Evolutionary conservation across 768 basidiomycete genomes (phyloP), one percentile per base, ranked within the genome.

Genomic region (Kwoniella dejecticola): DNA sequence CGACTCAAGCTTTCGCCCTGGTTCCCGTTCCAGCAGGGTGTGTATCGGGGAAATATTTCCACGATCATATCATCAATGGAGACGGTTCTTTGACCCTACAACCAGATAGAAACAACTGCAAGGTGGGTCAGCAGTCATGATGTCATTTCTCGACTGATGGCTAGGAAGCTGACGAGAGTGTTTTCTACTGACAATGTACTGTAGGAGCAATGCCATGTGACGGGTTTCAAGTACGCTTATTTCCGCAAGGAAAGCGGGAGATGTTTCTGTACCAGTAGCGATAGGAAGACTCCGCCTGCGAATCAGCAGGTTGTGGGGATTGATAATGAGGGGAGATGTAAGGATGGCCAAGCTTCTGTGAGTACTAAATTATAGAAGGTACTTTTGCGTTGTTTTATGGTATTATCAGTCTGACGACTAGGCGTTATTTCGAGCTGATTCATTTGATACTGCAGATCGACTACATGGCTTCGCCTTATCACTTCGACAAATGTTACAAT

Each of bases 151-250:
- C n/a, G n/a, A n/a, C n/a, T n/a, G n/a, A n/a, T n/a, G n/a, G n/a
- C n/a, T n/a, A n/a, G n/a, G n/a, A n/a, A n/a, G n/a, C n/a, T n/a
- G n/a, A n/a, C n/a, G n/a, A n/a, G n/a, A n/a, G n/a, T n/a, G n/a
- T n/a, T n/a, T n/a, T n/a, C n/a, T n/a, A n/a, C n/a, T n/a, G n/a
- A n/a, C n/a, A n/a, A n/a, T n/a, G n/a, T n/a, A n/a, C n/a, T n/a
- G n/a, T n/a, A 56, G 55, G 55, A 56, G 30, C 55, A 56, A 46
- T 56, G 55, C 44, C 27, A 56, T 26, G 44, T 46, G 23, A 56
- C 55, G 11, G 55, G 55, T 15, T 46, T 56, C 55, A 56, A 56
- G 24, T 56, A 56, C 31, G 55, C 55, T 15, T 56, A 45, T 31
- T 46, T 45, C 21, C 24, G 44, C 15, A 56, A 56, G 44, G 29